Evolutionary conservation across 2,329 filamentous ascomycete genomes (phyloP).

Genomic region (Fusarium guadeloupense): DNA sequence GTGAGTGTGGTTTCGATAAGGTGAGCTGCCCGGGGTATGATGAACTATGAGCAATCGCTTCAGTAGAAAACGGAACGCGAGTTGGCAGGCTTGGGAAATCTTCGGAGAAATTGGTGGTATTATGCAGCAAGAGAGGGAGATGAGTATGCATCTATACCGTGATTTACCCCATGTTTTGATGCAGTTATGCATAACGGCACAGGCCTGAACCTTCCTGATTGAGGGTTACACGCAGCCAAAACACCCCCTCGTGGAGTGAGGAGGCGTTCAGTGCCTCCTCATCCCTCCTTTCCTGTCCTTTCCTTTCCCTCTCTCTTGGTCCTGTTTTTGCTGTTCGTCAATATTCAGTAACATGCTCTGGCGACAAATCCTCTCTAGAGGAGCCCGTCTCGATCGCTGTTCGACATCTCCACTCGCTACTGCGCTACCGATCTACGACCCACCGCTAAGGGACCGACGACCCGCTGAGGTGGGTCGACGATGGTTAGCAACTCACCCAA

Average conservation of each 20-base stretch:
- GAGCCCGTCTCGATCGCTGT: conserved; percentile 36
- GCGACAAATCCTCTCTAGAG: conserved; percentile 40
- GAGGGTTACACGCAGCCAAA: conserved; percentile 39
- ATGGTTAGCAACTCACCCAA: conserved; percentile 40
- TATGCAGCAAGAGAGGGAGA: conserved; percentile 11
- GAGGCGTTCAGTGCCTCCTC: conserved; percentile 23
- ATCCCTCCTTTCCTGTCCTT: conserved; percentile 1
- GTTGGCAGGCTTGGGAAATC: conserved; percentile 38
- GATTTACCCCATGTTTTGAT: conserved; percentile 28
- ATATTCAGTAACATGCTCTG: conserved; percentile 43
- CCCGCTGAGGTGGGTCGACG: conserved; percentile 39
- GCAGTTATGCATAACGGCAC: conserved; percentile 20
- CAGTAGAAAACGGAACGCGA: conserved; percentile 38
- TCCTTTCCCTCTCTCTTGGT: neutral
- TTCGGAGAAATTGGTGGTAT: conserved; percentile 23
- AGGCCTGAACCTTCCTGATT: conserved; percentile 24
- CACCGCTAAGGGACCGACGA: conserved; percentile 34
- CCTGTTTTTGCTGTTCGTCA: conserved; percentile 1
- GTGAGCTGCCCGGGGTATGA: conserved; percentile 14
- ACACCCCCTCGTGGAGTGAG: conserved; percentile 29
- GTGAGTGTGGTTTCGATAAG: conserved; percentile 10
- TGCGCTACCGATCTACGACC: conserved; percentile 37
- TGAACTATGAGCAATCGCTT: conserved; percentile 29
- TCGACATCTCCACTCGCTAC: conserved; percentile 34
- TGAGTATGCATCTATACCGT: conserved; percentile 12